Evolutionary conservation across 208 protist species (phyloP).

Genomic region (Crithidia thermophila): DNA sequence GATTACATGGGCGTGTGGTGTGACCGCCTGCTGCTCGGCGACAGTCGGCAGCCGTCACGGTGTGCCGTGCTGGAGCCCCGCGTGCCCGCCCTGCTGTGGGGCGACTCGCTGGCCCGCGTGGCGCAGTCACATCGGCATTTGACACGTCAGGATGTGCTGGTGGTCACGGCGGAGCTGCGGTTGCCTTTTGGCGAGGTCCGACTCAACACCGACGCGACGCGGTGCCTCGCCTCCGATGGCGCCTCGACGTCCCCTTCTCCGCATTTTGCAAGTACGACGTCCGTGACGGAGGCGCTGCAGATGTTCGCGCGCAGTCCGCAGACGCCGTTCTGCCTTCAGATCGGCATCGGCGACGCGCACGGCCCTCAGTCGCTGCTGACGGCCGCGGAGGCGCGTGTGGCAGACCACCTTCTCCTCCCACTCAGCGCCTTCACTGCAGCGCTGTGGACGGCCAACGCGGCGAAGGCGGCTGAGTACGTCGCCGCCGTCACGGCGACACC

Average conservation of each 20-base stretch:
- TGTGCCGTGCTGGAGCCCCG: constrained; percentile 71
- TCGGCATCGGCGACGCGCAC: constrained; percentile 54
- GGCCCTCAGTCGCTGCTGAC: constrained; percentile 30
- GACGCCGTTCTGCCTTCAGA: constrained; percentile 18
- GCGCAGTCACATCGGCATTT: constrained; percentile 65
- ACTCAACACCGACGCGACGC: constrained; percentile 3
- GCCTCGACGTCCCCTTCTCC: not conserved
- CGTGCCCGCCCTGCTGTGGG: constrained; percentile 39
- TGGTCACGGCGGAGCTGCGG: constrained; percentile 41
- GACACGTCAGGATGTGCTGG: constrained; percentile 40
- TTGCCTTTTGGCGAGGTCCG: constrained; percentile 64
- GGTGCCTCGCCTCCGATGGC: not conserved
- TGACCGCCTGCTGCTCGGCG: constrained; percentile 81
- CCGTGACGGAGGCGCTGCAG: constrained; percentile 27
- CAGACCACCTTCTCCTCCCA: constrained; percentile 41
- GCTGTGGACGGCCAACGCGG: constrained; percentile 69
- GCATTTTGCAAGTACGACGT: constrained; percentile 2
- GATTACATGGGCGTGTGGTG: constrained; percentile 86
- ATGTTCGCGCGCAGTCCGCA: constrained; percentile 4
- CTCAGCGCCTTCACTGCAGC: constrained; percentile 61
- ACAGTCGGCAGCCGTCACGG: constrained; percentile 46
- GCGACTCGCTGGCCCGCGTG: constrained; percentile 62
- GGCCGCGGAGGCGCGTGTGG: constrained; percentile 31
- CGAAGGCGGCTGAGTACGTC: constrained; percentile 46
- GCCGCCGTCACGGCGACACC: constrained; percentile 35